Base-by-base conservation (phyloP, 2,329 filamentous ascomycete genomes). In the Lachnum nothofagi region DNA sequence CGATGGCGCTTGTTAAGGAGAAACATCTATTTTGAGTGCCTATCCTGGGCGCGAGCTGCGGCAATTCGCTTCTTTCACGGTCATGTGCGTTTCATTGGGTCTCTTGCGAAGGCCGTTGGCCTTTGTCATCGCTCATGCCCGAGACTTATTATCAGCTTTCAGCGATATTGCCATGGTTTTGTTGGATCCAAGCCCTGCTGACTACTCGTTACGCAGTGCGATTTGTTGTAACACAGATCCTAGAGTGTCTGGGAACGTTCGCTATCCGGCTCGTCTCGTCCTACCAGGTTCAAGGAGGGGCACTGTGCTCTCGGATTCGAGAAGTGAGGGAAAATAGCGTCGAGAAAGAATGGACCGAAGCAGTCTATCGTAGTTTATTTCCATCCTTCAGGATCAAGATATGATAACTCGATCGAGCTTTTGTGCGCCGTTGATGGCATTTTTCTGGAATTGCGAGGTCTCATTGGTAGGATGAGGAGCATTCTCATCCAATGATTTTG, bases 1-100 rank as follows among this genome's bases (percentile, higher is more conserved):
- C 27, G 50, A 56, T 51, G 49, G 58, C 60, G 60, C 60, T 61
- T 61, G 56, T 62, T 48, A 49, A 41, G 7, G 51, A 51, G 38
- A 42, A 16, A 35, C 12, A 7, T 47, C 57, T 59, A 56, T 55
- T 58, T 55, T 51, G 31, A 48, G 48, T 44, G 25, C 29, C 20
- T 42, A 46, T 45, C 34, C 24, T 33, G n/a, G 27, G 34, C 25
- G 37, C 34, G 25, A 33, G 27, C 35, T 24, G 31, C 34, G 40
- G 23, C 31, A 31, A 35, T 47, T 31, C 44, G 38, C 42, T 42
- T 41, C 31, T 25, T 23, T 38, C 44, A 31, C 39, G 45, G 51
- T 57, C 57, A 57, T 53, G 55, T 54, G 54, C 42, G 38, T 35
- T 45, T 52, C 51, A 56, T 56, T 59, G 57, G 57, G 50, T 45